Evolutionary conservation across 306 rosid genomes (phyloP).

Genomic region (Carpinus viminea): DNA sequence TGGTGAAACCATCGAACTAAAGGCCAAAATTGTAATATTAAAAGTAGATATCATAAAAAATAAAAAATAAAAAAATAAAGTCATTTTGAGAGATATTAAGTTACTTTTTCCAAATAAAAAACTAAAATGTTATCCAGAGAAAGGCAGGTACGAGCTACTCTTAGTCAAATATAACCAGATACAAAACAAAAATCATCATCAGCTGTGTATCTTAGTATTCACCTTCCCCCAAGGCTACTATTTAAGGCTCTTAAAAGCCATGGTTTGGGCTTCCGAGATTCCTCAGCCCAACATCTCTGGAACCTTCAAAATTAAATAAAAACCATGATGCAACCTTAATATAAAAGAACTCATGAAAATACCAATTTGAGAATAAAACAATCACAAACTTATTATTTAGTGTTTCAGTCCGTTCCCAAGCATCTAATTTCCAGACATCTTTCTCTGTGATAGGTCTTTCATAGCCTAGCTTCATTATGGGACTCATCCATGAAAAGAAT

Average conservation of each 20-base stretch:
- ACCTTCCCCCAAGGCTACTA: conserved; percentile 88
- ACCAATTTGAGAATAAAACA: conserved; percentile 13
- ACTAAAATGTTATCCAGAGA: not conserved
- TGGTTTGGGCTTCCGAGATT: conserved; percentile 73
- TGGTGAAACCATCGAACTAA: not conserved
- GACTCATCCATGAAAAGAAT: conserved; percentile 79
- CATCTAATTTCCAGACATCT: conserved; percentile 91
- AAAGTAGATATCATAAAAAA: not conserved
- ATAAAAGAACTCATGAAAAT: conserved; percentile 7
- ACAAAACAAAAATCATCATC: conserved; percentile 4
- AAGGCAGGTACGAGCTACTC: not conserved
- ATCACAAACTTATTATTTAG: conserved; percentile 54
- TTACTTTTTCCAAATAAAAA: not conserved
- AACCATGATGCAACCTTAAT: conserved; percentile 24
- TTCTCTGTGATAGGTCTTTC: conserved; percentile 81
- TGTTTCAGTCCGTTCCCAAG: conserved; percentile 87
- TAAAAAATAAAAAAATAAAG: not conserved
- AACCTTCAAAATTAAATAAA: conserved; percentile 51
- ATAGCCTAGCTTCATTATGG: conserved; percentile 77
- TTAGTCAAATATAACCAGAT: not conserved
- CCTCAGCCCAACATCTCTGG: conserved; percentile 79
- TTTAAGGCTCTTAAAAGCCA: conserved; percentile 93
- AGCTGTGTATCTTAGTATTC: conserved; percentile 29
- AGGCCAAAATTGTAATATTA: not conserved
- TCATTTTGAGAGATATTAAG: not conserved